phyloP scores from a whole-genome alignment of 768 basidiomycete species.

The Lentinus tigrinus region DNA sequence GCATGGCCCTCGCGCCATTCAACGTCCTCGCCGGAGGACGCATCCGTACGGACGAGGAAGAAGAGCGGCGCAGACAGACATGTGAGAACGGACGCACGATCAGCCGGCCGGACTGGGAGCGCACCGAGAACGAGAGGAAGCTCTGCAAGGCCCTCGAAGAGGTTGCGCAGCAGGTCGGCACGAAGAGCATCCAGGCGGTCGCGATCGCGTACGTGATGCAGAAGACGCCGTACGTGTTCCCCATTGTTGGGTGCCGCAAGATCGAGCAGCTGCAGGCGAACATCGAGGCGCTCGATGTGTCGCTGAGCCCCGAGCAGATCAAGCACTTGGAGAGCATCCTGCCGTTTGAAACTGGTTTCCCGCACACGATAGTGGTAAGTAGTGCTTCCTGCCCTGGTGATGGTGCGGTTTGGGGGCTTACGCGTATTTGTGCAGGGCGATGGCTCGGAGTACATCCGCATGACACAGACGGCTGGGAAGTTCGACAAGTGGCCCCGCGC shows the following conservation, averaged over 20 bases:
- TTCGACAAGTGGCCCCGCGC: constrained; percentile 28
- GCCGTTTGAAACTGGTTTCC: constrained; percentile 50
- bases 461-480: constrained; percentile 18
- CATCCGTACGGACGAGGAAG: constrained; percentile 25
- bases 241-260: constrained; percentile 49
- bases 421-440: constrained; percentile 19
- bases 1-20: constrained; percentile 26
- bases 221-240: constrained; percentile 43
- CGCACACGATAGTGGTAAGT: constrained; percentile 25
- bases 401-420: neutral
- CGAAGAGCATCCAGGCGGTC: constrained; percentile 28
- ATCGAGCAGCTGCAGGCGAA: constrained; percentile 50
- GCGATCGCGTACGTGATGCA: constrained; percentile 56
- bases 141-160: constrained; percentile 47
- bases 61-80: constrained; percentile 21
- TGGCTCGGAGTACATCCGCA: constrained; percentile 13
- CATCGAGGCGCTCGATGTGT: constrained; percentile 47
- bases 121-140: constrained; percentile 43
- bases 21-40: constrained; percentile 21
- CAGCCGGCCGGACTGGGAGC: constrained; percentile 38
- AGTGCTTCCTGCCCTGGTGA: no score
- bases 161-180: constrained; percentile 50
- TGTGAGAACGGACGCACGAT: constrained; percentile 34
- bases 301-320: constrained; percentile 44
- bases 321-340: constrained; percentile 41